Base-by-base conservation (phyloP, 331 rosid species). In the Dryas integrifolia region DNA sequence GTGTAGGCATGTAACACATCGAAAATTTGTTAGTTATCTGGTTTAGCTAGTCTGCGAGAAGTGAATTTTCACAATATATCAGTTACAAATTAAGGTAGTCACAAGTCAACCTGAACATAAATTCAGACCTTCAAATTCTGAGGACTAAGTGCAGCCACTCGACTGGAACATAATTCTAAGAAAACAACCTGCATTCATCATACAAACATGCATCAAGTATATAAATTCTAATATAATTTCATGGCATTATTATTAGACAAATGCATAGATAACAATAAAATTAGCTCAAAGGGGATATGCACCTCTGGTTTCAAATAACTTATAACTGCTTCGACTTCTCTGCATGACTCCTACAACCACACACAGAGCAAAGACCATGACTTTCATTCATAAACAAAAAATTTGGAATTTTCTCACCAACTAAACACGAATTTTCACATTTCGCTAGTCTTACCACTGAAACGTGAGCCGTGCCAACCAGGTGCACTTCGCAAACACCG, bases 401-500 rank as follows among this genome's bases (percentile, higher is more conserved):
- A 49, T 2, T 24, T 24, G 3, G 7, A 41, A 64, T 55, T 73
- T 72, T 44, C 61, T 64, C 6, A 11, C n/a, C 35, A 56, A 35
- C 68, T 60, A 60, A 72, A 67, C 30, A 26, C 1, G 11, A 16
- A 15, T 1, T 47, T 10, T 10, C 57, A 3, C 65, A 58, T 53
- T 58, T 6, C 26, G 69, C 50, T 47, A 38, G 8, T 48, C 49
- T 76, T 83, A 94, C 98, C 92, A 75, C 81, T 6, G 98, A 94
- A 50, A 91, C 96, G 61, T 94, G 98, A 45, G 92, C 96, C 21
- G 97, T 91, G 65, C 98, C 98, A 26, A 94, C 95, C 63, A 94
- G 43, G 73, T 88, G 85, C 5, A 94, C 98, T 12, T 94, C 84
- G 68, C 98, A 94, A 55, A 88, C 82, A 44, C 89, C 90, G 53